Conservation (phyloP, 2,329 filamentous ascomycete species). For the Fusarium sp. region DNA sequence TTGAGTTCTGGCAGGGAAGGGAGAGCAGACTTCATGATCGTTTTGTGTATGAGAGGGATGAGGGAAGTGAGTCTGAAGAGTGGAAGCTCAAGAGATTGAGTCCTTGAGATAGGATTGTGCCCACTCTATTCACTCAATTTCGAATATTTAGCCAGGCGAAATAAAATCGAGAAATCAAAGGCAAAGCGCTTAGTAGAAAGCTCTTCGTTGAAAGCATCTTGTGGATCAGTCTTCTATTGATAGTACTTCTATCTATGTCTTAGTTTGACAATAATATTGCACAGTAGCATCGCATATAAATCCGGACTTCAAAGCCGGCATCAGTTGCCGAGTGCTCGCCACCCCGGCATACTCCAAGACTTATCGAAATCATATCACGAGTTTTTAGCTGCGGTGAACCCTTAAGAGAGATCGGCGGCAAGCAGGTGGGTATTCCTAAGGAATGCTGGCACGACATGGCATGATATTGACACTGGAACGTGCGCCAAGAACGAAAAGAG, state of each 20-base stretch:
- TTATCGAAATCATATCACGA: background rate
- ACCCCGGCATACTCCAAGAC: background rate
- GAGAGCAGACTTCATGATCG: constrained; percentile 92
- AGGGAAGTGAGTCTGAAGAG: constrained; percentile 51
- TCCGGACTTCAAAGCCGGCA: background rate
- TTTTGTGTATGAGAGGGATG: constrained; percentile 81
- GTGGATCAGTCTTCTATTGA: background rate
- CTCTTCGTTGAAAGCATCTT: background rate
- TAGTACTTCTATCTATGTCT: background rate
- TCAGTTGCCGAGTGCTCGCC: background rate
- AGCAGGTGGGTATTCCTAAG: constrained; percentile 11
- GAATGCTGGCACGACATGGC: constrained; percentile 19
- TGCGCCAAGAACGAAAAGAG: constrained; percentile 8
- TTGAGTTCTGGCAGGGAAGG: constrained; percentile 98
- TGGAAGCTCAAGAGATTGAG: constrained; percentile 81
- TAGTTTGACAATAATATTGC: background rate
- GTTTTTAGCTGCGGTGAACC: constrained; percentile 15
- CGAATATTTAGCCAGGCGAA: background rate
- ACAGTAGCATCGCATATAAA: background rate
- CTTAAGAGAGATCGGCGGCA: constrained; percentile 3
- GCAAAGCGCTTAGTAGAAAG: background rate
- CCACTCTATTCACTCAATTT: background rate
- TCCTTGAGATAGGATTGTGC: constrained; percentile 53
- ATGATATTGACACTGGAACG: constrained; percentile 16
- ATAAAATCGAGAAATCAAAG: background rate